Conservation (phyloP, 2,329 filamentous ascomycete genomes). For the Scedosporium apiospermum region DNA sequence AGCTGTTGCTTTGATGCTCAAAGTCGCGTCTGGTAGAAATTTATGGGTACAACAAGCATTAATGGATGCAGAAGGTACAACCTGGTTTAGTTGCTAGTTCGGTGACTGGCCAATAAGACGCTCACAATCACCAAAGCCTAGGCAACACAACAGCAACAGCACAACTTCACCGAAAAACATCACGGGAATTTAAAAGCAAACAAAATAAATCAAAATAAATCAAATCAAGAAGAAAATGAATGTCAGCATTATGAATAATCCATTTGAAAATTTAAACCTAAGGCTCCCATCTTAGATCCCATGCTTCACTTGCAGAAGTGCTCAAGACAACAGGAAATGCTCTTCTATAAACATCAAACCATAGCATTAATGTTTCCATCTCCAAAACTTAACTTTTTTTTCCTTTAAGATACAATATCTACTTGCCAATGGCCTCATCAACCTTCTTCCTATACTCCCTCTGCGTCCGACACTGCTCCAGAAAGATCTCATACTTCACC, state of each 20-base stretch:
- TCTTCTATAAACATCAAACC: too few relatives aligned
- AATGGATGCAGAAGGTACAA: too few relatives aligned
- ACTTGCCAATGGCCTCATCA: constrained; percentile 47
- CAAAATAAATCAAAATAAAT: too few relatives aligned
- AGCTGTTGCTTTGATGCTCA: background rate
- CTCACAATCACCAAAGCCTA: background rate
- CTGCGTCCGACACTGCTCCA: constrained; percentile 84
- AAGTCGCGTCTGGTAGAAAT: background rate
- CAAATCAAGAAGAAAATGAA: too few relatives aligned
- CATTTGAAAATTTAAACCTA: too few relatives aligned
- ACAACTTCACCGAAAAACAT: background rate
- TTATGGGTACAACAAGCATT: background rate
- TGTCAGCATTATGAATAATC: too few relatives aligned
- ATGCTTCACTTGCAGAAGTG: too few relatives aligned
- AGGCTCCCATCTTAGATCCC: too few relatives aligned
- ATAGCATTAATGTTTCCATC: background rate
- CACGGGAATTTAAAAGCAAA: background rate
- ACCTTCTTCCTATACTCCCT: constrained; percentile 71
- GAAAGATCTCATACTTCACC: constrained; percentile 91
- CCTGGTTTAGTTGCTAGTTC: constrained; percentile 3
- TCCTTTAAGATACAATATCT: background rate
- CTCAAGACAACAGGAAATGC: too few relatives aligned
- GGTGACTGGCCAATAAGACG: constrained; percentile 10
- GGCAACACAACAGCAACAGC: background rate
- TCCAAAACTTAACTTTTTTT: background rate